Conservation (phyloP, 116 monocot genomes). For the Phalaenopsis hybrid region DNA sequence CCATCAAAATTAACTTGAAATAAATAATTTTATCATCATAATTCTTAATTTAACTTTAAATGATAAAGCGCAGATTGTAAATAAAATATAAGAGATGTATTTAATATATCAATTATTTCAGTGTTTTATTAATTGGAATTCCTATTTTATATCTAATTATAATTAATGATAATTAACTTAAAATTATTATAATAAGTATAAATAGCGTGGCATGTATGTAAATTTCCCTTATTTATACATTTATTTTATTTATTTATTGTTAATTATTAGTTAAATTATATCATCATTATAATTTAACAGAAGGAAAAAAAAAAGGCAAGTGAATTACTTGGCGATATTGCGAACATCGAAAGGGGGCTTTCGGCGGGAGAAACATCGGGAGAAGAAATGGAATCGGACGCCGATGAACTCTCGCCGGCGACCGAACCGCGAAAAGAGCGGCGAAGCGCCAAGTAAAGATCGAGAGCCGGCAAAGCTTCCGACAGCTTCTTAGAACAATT, state of each 20-base stretch:
- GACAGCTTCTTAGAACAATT: slow-evolving; percentile 4
- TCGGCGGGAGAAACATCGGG: slow-evolving; percentile 15
- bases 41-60: not conserved
- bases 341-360: slow-evolving; percentile 31
- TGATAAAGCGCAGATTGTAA: not conserved
- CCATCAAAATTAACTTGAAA: not conserved
- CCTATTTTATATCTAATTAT: too few species aligned
- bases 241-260: too few species aligned
- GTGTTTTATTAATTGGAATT: too few species aligned
- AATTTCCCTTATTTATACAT: too few species aligned
- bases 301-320: not conserved
- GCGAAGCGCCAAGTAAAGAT: slow-evolving; percentile 44
- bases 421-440: slow-evolving; percentile 1
- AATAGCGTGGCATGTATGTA: too few species aligned
- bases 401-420: not conserved
- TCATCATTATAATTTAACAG: not conserved
- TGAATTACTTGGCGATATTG: not conserved
- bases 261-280: too few species aligned
- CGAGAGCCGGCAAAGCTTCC: slow-evolving; percentile 39
- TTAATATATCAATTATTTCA: too few species aligned
- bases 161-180: too few species aligned
- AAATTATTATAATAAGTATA: too few species aligned
- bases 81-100: too few species aligned
- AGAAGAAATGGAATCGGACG: slow-evolving; percentile 4
- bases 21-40: not conserved